Evolutionary conservation across 164 flowering plant species (phyloP), one percentile per base, ranked within the genome.

Genomic region (Annona cherimola): DNA sequence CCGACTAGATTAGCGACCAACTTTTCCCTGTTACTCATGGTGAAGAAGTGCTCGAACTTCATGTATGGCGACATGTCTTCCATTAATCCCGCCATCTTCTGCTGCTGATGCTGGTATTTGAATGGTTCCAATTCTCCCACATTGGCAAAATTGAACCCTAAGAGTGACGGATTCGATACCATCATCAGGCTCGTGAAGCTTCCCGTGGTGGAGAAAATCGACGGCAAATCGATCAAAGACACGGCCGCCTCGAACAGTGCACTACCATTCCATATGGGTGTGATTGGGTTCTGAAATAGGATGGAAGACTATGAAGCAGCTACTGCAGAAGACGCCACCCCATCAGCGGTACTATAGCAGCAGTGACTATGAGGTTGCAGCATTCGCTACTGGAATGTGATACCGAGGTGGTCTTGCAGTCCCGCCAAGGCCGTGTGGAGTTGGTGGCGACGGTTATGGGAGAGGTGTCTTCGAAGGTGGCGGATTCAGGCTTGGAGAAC

Each of bases 141-240:
- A 59, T 77, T 81, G 1, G 82, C 57, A 5, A 74, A 69, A 19
- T 68, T 75, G 46, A 73, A 81, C 39, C 83, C n/a, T n/a, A 69
- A 18, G 35, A 41, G 43, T 59, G 77, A 2, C 68, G 79, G 76
- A 26, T 76, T 83, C 46, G 82, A 46, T 8, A 83, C 76, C 8
- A 83, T 79, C 74, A 87, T 87, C 81, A 88, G 55, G 76, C 79
- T 81, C 16, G 88, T 82, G 69, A 87, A 86, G 74, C 77, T 86
- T 16, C 89, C 88, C 43, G 79, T 73, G 71, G 81, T 88, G 11
- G 82, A 61, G 61, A 86, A 87, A 0, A 82, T 70, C 63, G 77
- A 84, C 7, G 77, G 74, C 4, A 73, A 81, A 14, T 50, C 57
- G 18, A 50, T 50, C 57, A 50, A 9, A 11, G 57, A 50, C 57